These are phyloP conservation scores for Lasiodiplodia citricola DNA, from an alignment of 2,329 filamentous ascomycete genomes.

Conservation along the genomic window DNA sequence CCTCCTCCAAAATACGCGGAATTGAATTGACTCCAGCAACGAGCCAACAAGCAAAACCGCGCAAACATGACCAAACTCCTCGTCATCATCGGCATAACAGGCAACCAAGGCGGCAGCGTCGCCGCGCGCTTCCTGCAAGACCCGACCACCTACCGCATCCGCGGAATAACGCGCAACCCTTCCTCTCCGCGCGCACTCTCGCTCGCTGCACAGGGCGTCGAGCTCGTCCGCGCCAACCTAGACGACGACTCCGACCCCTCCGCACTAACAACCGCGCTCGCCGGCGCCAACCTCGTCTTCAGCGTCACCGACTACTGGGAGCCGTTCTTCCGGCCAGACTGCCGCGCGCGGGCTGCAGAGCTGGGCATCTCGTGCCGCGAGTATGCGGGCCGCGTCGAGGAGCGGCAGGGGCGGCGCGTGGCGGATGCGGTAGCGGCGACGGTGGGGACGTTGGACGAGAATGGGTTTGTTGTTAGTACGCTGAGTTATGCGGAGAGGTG, in stretches of 20 bases:
- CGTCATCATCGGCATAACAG: conserved; percentile 40
- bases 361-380: conserved; percentile 15
- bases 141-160: conserved; percentile 54
- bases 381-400: conserved; percentile 29
- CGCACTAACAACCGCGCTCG: conserved; percentile 34
- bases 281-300: conserved; percentile 57
- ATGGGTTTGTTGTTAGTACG: conserved; percentile 30
- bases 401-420: conserved; percentile 29
- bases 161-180: conserved; percentile 61
- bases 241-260: conserved; percentile 37
- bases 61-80: conserved; percentile 31
- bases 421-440: conserved; percentile 28
- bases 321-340: conserved; percentile 8
- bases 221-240: conserved; percentile 59
- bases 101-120: conserved; percentile 57
- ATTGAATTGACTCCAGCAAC: background rate
- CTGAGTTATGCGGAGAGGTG: conserved; percentile 4
- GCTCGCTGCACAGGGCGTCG: conserved; percentile 54
- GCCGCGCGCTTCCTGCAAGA: conserved; percentile 51
- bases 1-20: background rate
- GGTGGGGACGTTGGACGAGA: conserved; percentile 19
- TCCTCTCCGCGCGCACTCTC: conserved; percentile 51
- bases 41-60: background rate
- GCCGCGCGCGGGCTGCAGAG: background rate
- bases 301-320: conserved; percentile 56